Base-by-base conservation (phyloP, 2,329 filamentous ascomycete species). In the Ophiostoma populinum region DNA sequence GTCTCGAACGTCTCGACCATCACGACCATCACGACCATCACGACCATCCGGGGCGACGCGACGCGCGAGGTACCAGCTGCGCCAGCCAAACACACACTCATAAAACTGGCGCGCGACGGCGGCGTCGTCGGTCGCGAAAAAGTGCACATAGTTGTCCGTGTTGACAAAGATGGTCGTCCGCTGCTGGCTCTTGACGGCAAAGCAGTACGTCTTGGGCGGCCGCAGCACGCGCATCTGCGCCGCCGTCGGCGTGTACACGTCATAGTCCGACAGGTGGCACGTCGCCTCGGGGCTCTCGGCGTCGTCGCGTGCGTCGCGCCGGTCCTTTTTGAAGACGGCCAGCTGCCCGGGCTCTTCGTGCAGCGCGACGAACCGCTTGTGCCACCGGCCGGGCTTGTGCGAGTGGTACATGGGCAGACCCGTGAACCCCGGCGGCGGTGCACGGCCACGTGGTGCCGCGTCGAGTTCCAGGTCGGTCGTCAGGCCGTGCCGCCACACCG, bases 171-270 rank as follows among this genome's bases (percentile, higher is more conserved):
- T 75, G 39, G 70, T 74, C 0, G 78, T 78, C 54, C 87, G 92
- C 50, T 93, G 78, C 57, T 93, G 85, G 46, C 81, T 92, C 56
- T 93, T 94, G 46, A 95, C 67, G 1, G 83, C 86, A 48, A 80
- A 87, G 56, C 82, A 92, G 45, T 75, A 66, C 49, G 76, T 80
- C 55, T 90, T 92, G 0, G 87, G 87, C 1, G 85, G 78, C 47
- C 78, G 85, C 35, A 94, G 64, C 43, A 71, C 67, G 47, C 77
- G 80, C 42, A 73, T 57, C 44, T 82, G 74, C 29, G 70, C 67
- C 34, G 70, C 63, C 5, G 74, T 82, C 2, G 82, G 79, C 1
- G 65, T 70, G 56, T 94, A 94, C 32, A 94, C 79, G 49, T 95
- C 87, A 52, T 87, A 94, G 54, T 94, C 86, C 3, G 81, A 83